Base-by-base conservation (phyloP, 139 green algal genomes). In the Parachlorella kessleri region DNA sequence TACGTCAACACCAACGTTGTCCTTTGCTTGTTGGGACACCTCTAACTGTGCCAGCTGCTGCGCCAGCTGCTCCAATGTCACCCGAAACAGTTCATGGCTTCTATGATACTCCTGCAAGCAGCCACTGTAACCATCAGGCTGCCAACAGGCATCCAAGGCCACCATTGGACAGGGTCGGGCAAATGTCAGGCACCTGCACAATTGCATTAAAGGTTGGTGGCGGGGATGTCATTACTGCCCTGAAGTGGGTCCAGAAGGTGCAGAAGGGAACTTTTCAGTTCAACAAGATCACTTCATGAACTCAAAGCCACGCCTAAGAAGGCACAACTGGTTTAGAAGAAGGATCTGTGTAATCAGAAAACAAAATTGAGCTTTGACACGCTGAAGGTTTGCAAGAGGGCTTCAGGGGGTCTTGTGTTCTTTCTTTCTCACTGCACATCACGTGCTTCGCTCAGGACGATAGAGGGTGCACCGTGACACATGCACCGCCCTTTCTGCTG, bases 21-120 rank as follows among this genome's bases (percentile, higher is more conserved):
- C 40, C 26, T 70, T 14, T 8, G 3, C 65, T 28, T n/a, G 37
- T 28, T n/a, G 55, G n/a, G 37, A 21, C 10, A 39, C 59, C 55
- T 78, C 21, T 6, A 84, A 32, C 6, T 23, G 4, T 33, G 79
- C 32, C 23, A 84, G 70, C 66, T 84, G 79, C 10, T 59, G 59
- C 24, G 73, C 70, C 55, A 84, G 72, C 75, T 84, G 72, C 6
- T 69, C 71, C n/a, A 84, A 8, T n/a, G 72, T 63, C 2, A 38
- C 59, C 0, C 33, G 68, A 73, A 80, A 75, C 38, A 84, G 48
- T n/a, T 26, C 30, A 26, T 78, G 68, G 55, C 80, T 63, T 1
- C 54, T 48, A 3, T 39, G 1, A 42, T 55, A 84, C 23, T 84
- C 79, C 79, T 84, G 79, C 36, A 78, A 30, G 8, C 10, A 4